phyloP scores from a whole-genome alignment of 352 stramenopile genomes.

The Globisporangium uncinulatum region DNA sequence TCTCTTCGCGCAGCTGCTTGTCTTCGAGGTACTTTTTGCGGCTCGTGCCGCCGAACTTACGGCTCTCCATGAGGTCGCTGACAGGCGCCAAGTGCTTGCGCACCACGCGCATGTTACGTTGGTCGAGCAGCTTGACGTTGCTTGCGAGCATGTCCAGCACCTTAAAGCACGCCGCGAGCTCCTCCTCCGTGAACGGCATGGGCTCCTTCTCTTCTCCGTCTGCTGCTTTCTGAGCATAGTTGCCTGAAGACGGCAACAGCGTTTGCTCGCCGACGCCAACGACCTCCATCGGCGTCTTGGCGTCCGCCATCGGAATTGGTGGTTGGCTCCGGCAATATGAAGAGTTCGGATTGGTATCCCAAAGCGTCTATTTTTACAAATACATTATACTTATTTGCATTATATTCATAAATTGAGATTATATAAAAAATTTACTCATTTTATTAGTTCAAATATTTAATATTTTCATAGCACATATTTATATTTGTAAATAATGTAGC shows the following conservation, averaged over 20 bases:
- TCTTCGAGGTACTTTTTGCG: conserved; percentile 88
- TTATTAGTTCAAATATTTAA: not conserved
- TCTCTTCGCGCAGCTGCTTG: conserved; percentile 82
- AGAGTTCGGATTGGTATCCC: not conserved
- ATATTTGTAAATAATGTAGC: not conserved
- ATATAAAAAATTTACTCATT: too few relatives aligned
- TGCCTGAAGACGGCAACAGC: conserved; percentile 16
- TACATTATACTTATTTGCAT: too few relatives aligned
- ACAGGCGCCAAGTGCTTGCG: conserved; percentile 79
- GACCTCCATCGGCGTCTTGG: conserved; percentile 23
- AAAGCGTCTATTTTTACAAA: too few relatives aligned
- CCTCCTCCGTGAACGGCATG: conserved; percentile 71
- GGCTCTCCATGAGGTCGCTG: conserved; percentile 70
- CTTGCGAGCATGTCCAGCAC: conserved; percentile 53
- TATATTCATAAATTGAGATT: not conserved
- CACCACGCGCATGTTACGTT: conserved; percentile 66
- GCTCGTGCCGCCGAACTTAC: conserved; percentile 78
- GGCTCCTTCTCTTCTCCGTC: conserved; percentile 22
- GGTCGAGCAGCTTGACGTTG: conserved; percentile 53
- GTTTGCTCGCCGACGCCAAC: conserved; percentile 22
- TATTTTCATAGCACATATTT: not conserved
- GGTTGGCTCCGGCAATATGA: conserved; percentile 7
- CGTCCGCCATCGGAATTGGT: conserved; percentile 12
- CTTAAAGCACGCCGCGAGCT: conserved; percentile 54
- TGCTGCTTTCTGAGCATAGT: conserved; percentile 6